Evolutionary conservation across 257 asterid species (phyloP).

Genomic region (Gynochthodes officinalis): DNA sequence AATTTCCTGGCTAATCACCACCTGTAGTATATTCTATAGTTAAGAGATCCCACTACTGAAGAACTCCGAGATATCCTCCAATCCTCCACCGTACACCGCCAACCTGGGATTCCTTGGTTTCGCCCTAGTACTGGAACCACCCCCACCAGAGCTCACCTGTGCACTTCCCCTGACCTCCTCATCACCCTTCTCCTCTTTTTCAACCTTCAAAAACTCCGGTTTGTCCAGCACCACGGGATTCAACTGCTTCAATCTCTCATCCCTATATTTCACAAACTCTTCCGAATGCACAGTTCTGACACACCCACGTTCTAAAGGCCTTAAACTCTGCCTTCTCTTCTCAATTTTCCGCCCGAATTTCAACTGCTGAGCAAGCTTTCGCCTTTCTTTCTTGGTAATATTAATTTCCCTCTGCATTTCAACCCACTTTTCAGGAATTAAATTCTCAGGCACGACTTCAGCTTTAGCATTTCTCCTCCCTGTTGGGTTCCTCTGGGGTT

Average conservation of each 20-base stretch:
- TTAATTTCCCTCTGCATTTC: no score
- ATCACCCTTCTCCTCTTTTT: constrained; percentile 13
- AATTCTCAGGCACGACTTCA: no score
- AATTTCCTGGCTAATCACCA: background rate
- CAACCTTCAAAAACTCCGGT: constrained; percentile 18
- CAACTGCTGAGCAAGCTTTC: constrained; percentile 52
- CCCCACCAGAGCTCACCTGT: constrained; percentile 19
- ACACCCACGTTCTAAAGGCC: constrained; percentile 38
- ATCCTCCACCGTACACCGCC: constrained; percentile 77
- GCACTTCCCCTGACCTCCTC: constrained; percentile 16
- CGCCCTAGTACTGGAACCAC: constrained; percentile 43
- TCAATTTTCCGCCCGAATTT: constrained; percentile 61
- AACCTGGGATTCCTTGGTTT: constrained; percentile 75
- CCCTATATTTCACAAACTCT: no score
- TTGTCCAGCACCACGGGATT: no score
- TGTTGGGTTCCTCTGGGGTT: no score
- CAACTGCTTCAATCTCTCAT: no score
- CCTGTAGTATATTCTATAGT: background rate
- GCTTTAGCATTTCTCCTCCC: no score
- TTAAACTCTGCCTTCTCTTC: constrained; percentile 48
- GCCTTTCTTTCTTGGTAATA: constrained; percentile 82
- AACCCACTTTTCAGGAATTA: no score
- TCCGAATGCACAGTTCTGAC: constrained; percentile 20
- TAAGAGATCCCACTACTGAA: constrained; percentile 39
- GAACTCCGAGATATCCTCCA: constrained; percentile 68